Base-by-base conservation (phyloP, 2,329 filamentous ascomycete species). In the Botrytis hyacinthi region DNA sequence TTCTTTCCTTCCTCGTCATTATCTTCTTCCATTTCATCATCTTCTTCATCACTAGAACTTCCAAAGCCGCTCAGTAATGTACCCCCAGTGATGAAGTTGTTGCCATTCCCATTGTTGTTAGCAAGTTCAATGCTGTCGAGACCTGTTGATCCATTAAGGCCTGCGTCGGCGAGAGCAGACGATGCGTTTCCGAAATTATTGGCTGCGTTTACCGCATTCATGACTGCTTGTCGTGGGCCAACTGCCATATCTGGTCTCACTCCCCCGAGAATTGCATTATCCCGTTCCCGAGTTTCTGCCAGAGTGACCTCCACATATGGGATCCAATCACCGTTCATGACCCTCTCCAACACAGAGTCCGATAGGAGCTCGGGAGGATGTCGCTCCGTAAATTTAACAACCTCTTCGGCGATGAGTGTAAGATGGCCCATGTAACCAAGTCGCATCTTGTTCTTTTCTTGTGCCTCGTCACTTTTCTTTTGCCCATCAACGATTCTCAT, bases 391-490 rank as follows among this genome's bases (percentile, higher is more conserved):
- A 99, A 98, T 83, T 98, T 99, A 81, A 98, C 94, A 29, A 99
- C 96, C 83, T 99, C 96, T 83, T 99, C 96, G 44, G 96, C 95
- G 74, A 99, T 98, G 42, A 99, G 88, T 0, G 96, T 99, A 69
- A 99, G 86, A 82, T 99, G 96, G 4, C 96, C 96, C 95, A 99
- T 99, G 84, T 98, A 99, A 59, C 96, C 96, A 82, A 98, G 91
- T 67, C 96, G 92, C 83, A 97, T 98, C 82, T 93, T 94, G 76
- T 89, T 93, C 80, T 92, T 90, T 74, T 88, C 85, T 82, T 98
- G 94, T 0, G 94, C 93, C 81, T 93, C 91, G 79, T 98, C 95
- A 78, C 94, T 97, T 66, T 91, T 90, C 75, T 88, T 88, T 82
- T 99, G 96, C 63, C 96, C 96, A 77, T 95, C 91, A 78, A 98